phyloP scores from a whole-genome alignment of 768 basidiomycete genomes.

The Mycena chlorophos region DNA sequence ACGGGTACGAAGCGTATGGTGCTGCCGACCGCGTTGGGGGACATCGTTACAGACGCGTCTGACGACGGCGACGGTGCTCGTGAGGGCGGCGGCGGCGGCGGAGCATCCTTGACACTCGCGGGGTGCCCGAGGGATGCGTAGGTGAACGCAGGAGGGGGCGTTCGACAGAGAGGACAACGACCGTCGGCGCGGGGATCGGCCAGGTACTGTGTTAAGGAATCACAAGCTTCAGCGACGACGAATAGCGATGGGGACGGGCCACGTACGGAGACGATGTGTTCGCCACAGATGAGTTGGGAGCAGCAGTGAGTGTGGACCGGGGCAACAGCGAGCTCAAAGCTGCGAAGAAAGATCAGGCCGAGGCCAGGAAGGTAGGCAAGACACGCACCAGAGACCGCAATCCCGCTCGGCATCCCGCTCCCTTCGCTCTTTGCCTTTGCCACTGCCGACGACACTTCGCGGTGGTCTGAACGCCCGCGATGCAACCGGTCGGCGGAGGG shows the following conservation, averaged over 20 bases:
- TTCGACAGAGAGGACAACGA: not conserved
- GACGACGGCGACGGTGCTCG: not conserved
- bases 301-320: not conserved
- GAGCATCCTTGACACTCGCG: not conserved
- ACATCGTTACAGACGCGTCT: no score
- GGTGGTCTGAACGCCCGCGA: not conserved
- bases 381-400: slow-evolving; percentile 1
- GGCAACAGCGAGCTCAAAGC: not conserved
- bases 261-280: not conserved
- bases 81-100: not conserved
- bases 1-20: not conserved
- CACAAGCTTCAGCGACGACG: not conserved
- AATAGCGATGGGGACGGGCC: not conserved
- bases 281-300: not conserved
- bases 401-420: not conserved
- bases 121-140: not conserved
- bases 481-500: not conserved
- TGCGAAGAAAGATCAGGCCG: not conserved
- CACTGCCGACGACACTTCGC: not conserved
- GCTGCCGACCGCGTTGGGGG: not conserved
- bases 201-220: not conserved
- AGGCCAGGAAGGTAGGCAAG: not conserved
- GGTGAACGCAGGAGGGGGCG: not conserved
- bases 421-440: not conserved
- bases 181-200: not conserved